These are phyloP conservation scores for Trichoderma atrobrunneum DNA, from an alignment of 2,329 filamentous ascomycete genomes.

Conservation along the genomic window DNA sequence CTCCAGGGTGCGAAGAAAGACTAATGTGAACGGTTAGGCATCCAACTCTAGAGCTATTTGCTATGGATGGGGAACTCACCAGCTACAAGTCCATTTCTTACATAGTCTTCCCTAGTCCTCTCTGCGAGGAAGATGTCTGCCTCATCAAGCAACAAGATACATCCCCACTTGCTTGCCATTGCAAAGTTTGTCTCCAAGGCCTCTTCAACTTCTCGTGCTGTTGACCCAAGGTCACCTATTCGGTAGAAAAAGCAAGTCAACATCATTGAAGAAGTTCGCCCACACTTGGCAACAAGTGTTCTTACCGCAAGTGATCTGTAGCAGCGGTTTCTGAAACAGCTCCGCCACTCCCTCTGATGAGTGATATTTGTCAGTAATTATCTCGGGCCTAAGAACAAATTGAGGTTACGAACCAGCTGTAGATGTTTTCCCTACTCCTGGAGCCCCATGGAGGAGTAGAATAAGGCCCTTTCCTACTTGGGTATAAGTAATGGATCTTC, in stretches of 20 bases:
- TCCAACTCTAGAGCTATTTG: not conserved
- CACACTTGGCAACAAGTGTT: not conserved
- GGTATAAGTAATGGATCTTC: not conserved
- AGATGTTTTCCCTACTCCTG: constrained; percentile 34
- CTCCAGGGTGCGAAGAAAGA: constrained; percentile 36
- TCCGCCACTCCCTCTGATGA: constrained; percentile 22
- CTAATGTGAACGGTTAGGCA: constrained; percentile 18
- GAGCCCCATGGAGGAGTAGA: constrained; percentile 33
- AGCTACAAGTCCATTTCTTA: constrained; percentile 36
- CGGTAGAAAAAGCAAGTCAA: constrained; percentile 24
- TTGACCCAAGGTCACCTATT: constrained; percentile 11
- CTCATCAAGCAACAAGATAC: constrained; percentile 30
- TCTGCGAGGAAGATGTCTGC: constrained; percentile 29
- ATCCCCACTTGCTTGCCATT: constrained; percentile 27
- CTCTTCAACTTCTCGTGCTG: not conserved
- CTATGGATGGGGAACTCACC: not conserved
- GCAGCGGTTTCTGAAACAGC: constrained; percentile 25
- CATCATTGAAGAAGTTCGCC: not conserved
- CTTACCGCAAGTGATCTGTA: constrained; percentile 24
- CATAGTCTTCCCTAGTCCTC: constrained; percentile 23
- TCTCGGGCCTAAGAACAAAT: not conserved
- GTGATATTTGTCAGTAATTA: not conserved
- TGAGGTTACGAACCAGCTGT: constrained; percentile 24
- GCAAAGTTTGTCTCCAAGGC: constrained; percentile 37
- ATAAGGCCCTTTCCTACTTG: constrained; percentile 27